Evolutionary conservation across 2,329 filamentous ascomycete genomes (phyloP), one percentile per base, ranked within the genome.

Genomic region (Daldinia sp.): DNA sequence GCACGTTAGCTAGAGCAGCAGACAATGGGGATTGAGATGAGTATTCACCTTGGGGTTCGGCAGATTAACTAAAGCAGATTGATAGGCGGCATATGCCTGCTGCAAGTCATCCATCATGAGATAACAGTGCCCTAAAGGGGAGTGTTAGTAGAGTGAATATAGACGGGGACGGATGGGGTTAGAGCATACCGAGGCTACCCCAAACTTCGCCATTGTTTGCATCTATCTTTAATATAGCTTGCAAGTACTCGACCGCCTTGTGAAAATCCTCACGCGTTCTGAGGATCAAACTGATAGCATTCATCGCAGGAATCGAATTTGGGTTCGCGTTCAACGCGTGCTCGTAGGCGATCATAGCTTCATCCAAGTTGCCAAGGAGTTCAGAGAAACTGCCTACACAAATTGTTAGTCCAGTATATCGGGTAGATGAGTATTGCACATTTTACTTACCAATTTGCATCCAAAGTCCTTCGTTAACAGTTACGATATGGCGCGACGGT

Each of bases 71-170:
- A 98, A 83, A 5, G 96, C 96, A 78, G 97, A 93, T 79, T 99
- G 96, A 79, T 99, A 99, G 0, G 96, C 94, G 35, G 93, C 93
- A 77, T 99, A 99, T 0, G 96, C 96, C 78, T 98, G 94, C 81
- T 98, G 96, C 37, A 98, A 83, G 76, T 98, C 95, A 77, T 99
- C 96, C 88, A 97, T 97, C 96, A 99, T 99, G 28, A 99, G 86
- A 79, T 95, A 97, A 82, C 96, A 98, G 80, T 98, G 96, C n/a
- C 96, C 93, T 95, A 74, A 50, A 33, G 60, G 28, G 26, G 72
- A 74, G 46, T 74, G 74, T 77, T 56, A 78, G 74, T 59, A 59
- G 18, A 13, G 55, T 6, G 60, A 33, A 62, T 18, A 13, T 7
- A 37, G 15, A 42, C 15, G 35, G 20, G 44, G 26, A 35, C n/a